Conservation (phyloP, 768 basidiomycete species). For the Kwoniella dejecticola region DNA sequence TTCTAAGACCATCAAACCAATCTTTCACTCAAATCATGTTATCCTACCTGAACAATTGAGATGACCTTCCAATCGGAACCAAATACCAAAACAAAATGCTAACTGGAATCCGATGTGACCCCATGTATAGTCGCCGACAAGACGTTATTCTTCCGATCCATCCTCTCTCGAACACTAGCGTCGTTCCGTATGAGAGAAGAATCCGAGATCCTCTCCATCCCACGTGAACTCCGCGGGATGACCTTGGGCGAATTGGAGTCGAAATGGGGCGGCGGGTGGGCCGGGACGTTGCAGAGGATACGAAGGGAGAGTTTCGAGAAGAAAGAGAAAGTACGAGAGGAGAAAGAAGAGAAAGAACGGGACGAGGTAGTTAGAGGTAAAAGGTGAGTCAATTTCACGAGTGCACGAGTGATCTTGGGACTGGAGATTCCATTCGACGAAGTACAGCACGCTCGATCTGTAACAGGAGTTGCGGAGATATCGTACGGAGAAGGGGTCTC, state of each 20-base stretch:
- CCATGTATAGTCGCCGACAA: conserved; percentile 46
- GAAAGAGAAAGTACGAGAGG: conserved; percentile 34
- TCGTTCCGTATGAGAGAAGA: conserved; percentile 52
- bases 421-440: no score
- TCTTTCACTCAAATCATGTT: no score
- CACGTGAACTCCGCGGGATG: conserved; percentile 45
- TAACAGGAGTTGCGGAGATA: no score
- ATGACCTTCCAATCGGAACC: no score
- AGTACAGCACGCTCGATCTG: no score
- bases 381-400: conserved; percentile 39
- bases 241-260: conserved; percentile 48
- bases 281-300: conserved; percentile 41
- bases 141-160: conserved; percentile 37
- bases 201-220: conserved; percentile 53
- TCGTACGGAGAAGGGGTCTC: no score
- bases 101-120: no score
- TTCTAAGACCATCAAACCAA: no score
- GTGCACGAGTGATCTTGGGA: no score
- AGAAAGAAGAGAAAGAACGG: conserved; percentile 28
- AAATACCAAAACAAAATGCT: no score
- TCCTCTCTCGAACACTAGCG: conserved; percentile 41
- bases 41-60: no score
- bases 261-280: conserved; percentile 52
- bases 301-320: conserved; percentile 37
- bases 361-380: conserved; percentile 44